Evolutionary conservation across 2,329 filamentous ascomycete genomes (phyloP), one percentile per base, ranked within the genome.

Genomic region (Claviceps capensis): DNA sequence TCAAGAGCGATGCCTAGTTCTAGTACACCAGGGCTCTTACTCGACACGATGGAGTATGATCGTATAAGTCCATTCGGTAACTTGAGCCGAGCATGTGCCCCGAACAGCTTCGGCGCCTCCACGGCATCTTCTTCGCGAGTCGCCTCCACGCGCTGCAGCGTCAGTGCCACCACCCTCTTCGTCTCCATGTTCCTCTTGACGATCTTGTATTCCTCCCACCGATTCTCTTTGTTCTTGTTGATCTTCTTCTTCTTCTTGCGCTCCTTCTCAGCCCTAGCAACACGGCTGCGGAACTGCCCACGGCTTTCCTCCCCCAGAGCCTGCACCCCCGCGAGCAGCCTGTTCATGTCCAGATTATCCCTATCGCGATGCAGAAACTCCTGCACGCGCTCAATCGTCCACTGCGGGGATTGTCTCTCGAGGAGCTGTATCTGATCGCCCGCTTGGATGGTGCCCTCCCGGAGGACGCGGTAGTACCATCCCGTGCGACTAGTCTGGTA

Each of bases 381-480:
- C 62, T 84, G 81, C 0, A 85, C 67, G 11, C 75, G 69, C 61
- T 80, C 77, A 37, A 85, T 72, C 0, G 80, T 81, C 82, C 82
- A 85, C 42, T 69, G 58, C 0, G 80, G 79, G 65, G 77, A 69
- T 19, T 63, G 69, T 13, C 81, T 69, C 61, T 78, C 73, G 0
- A 82, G 65, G 0, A 85, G 66, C 4, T 63, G 64, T 55, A 85
- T 75, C 58, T 71, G 67, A 58, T 84, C 79, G 7, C 81, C 81
- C 0, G 72, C 71, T 17, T 69, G 63, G 43, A 85, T 72, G 0
- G 60, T 66, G 0, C 82, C 82, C 36, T 76, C 71, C 2, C 68
- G 66, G 16, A 84, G 60, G 1, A 85, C 76, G 2, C 81, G 74
- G 57, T 83, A 84, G 60, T 83, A 78, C 81, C 81, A 85, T 0